Evolutionary conservation across 345 rosid species (phyloP).

Genomic region (Nasturtium officinale): DNA sequence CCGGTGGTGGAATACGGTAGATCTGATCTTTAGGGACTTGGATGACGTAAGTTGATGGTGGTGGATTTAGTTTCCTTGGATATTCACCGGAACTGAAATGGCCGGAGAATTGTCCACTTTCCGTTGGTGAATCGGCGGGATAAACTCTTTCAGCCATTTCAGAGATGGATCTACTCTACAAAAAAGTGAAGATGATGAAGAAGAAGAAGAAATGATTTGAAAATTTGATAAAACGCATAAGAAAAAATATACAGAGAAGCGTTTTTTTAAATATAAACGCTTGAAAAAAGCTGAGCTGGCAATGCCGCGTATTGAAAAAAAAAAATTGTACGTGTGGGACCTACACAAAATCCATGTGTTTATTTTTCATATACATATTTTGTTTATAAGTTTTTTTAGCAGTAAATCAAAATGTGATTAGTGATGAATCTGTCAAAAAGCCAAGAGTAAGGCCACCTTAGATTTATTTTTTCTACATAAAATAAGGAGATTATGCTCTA

Average conservation of each 20-base stretch:
- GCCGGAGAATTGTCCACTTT: constrained; percentile 44
- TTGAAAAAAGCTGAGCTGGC: constrained; percentile 14
- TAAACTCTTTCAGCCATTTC: constrained; percentile 47
- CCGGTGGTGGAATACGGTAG: constrained; percentile 90
- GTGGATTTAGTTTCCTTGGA: constrained; percentile 48
- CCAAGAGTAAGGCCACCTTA: neutral
- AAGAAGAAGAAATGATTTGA: constrained; percentile 5
- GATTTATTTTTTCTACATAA: neutral
- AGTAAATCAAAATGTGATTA: constrained; percentile 28
- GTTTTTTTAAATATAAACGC: constrained; percentile 21
- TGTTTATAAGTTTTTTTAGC: too few relatives aligned
- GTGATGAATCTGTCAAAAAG: constrained; percentile 18
- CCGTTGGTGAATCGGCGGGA: constrained; percentile 42
- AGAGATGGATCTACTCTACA: neutral
- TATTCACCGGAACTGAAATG: constrained; percentile 46
- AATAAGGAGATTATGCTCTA: neutral
- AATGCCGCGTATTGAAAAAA: constrained; percentile 10
- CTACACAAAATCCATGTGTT: constrained; percentile 18
- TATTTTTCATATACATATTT: too few relatives aligned
- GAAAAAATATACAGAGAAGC: constrained; percentile 14
- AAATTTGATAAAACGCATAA: constrained; percentile 5
- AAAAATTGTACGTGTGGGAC: constrained; percentile 22
- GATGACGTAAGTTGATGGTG: constrained; percentile 74
- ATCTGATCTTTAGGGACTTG: constrained; percentile 85
- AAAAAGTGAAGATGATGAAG: constrained; percentile 1